Evolutionary conservation across 345 rosid species (phyloP).

Genomic region (Limnanthes douglasii): DNA sequence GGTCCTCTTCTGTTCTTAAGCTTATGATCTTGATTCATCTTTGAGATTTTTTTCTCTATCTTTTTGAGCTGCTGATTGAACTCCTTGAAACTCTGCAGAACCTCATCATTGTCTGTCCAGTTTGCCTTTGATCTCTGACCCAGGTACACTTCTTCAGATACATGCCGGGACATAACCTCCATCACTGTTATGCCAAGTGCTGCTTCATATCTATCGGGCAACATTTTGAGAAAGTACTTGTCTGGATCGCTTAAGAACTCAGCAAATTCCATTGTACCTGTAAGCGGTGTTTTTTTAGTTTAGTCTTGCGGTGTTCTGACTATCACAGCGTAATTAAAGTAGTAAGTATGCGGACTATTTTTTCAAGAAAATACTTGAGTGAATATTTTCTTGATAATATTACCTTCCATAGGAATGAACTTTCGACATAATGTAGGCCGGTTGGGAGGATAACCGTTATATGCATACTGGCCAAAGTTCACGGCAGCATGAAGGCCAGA

Average conservation of each 20-base stretch:
- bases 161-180: conserved; percentile 33
- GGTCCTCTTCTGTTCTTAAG: conserved; percentile 36
- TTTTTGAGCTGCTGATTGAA: conserved; percentile 20
- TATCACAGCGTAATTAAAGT: too few species aligned
- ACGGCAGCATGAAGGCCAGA: conserved; percentile 49
- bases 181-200: conserved; percentile 23
- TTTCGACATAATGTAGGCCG: conserved; percentile 28
- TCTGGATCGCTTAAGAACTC: conserved; percentile 27
- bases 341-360: too few species aligned
- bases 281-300: too few species aligned
- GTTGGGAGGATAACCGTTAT: conserved; percentile 39
- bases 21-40: conserved; percentile 22
- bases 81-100: conserved; percentile 14
- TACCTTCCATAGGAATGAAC: conserved; percentile 40
- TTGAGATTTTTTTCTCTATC: conserved; percentile 21
- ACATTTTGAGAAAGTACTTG: conserved; percentile 20
- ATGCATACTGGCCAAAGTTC: conserved; percentile 44
- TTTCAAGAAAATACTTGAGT: too few species aligned
- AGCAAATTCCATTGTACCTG: conserved; percentile 16
- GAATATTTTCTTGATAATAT: too few species aligned
- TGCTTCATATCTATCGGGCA: conserved; percentile 34
- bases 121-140: conserved; percentile 24
- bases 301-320: too few species aligned
- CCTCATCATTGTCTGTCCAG: conserved; percentile 23
- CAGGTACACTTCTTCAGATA: conserved; percentile 35